These are phyloP conservation scores for Tolypocladium capitatum DNA, from an alignment of 2,329 filamentous ascomycete genomes.

Conservation along the genomic window DNA sequence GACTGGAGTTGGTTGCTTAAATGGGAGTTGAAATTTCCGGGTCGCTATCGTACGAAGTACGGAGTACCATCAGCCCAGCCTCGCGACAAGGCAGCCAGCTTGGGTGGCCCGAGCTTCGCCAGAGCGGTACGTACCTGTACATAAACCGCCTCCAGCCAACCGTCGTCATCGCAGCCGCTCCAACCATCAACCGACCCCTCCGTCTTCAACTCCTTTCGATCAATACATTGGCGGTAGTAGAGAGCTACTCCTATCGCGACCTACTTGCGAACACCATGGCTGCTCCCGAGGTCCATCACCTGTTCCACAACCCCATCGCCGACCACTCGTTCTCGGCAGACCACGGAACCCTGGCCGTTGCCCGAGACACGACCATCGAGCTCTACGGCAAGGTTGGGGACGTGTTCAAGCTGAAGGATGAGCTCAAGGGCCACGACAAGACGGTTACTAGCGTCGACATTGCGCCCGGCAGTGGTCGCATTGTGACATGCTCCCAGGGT, in stretches of 20 bases:
- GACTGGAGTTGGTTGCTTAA: not conserved
- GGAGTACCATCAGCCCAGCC: no score
- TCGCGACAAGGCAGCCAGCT: not conserved
- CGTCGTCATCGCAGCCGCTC: not conserved
- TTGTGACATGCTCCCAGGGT: constrained; percentile 97
- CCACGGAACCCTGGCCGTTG: constrained; percentile 75
- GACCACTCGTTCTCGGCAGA: constrained; percentile 98
- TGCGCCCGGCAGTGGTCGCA: constrained; percentile 77
- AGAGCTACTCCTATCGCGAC: constrained; percentile 57
- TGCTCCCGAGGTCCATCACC: constrained; percentile 80
- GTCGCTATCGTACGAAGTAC: no score
- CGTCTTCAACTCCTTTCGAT: not conserved
- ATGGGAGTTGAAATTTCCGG: not conserved
- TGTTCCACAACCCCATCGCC: constrained; percentile 91
- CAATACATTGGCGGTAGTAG: constrained; percentile 59
- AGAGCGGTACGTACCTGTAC: not conserved
- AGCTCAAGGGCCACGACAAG: constrained; percentile 94
- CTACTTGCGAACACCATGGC: constrained; percentile 46
- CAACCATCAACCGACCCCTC: not conserved
- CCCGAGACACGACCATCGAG: constrained; percentile 80
- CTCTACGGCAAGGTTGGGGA: constrained; percentile 65
- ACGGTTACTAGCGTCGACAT: constrained; percentile 94
- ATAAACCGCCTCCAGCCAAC: not conserved
- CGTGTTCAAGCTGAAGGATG: constrained; percentile 74
- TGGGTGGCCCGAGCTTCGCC: not conserved